These are phyloP conservation scores for Irpex rosettiformis DNA, from an alignment of 1,284 basidiomycete species.

Conservation along the genomic window DNA sequence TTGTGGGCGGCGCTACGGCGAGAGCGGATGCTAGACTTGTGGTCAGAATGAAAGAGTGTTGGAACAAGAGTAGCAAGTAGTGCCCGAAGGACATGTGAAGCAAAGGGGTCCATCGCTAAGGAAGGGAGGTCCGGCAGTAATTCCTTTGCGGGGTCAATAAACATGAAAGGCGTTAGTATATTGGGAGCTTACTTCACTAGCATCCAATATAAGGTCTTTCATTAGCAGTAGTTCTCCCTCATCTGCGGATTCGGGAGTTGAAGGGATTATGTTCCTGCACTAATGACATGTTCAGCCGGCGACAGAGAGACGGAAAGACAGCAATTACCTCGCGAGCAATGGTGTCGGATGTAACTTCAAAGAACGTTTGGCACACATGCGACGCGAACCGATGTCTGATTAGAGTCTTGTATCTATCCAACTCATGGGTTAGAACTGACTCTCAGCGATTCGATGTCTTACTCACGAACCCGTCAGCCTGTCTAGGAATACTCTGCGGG, in stretches of 20 bases:
- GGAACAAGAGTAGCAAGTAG: constrained; percentile 75
- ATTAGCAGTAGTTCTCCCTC: constrained; percentile 72
- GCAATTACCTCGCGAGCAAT: constrained; percentile 74
- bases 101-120: constrained; percentile 80
- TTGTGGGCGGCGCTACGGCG: constrained; percentile 79
- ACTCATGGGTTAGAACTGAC: neutral
- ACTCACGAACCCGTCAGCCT: constrained; percentile 83
- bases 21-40: constrained; percentile 50
- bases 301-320: neutral
- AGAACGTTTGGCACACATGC: constrained; percentile 88
- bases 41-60: constrained; percentile 37
- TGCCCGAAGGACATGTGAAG: constrained; percentile 82
- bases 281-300: constrained; percentile 25
- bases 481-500: constrained; percentile 83
- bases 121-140: constrained; percentile 57
- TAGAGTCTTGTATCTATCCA: constrained; percentile 59
- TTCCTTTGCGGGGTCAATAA: constrained; percentile 46
- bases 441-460: neutral
- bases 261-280: constrained; percentile 62
- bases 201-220: constrained; percentile 61
- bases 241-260: constrained; percentile 43
- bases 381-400: constrained; percentile 84
- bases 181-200: constrained; percentile 55
- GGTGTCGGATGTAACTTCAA: constrained; percentile 71
- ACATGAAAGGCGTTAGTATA: neutral